Evolutionary conservation across 345 rosid species (phyloP), one percentile per base, ranked within the genome.

Genomic region (Cardiospermum halicacabum): DNA sequence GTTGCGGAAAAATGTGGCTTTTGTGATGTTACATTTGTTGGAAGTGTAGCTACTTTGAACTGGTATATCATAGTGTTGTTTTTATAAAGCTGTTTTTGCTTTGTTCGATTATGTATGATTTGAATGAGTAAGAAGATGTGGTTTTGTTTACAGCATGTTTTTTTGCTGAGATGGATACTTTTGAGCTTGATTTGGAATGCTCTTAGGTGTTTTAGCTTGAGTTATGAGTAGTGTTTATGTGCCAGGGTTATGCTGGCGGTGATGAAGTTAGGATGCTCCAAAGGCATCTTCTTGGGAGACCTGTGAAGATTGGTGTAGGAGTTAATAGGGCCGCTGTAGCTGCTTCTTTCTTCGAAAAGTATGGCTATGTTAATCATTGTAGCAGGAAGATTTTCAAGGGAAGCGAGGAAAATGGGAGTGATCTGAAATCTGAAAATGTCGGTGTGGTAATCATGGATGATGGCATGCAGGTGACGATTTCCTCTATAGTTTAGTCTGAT

Each of bases 241-340:
- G 48, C 53, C 48, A 86, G 97, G 97, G 97, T 68, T 91, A 91
- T 75, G 89, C 81, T 56, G 92, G 97, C 54, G 97, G 96, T 56
- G 97, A 86, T 81, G 97, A 91, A 78, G 91, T 79, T 51, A 86
- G 72, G 77, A 91, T 89, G 94, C 89, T 91, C 58, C 66, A 71
- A 40, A 85, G 92, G 78, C 96, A 85, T 76, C 75, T 88, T 53
- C 47, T 54, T 67, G 76, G 71, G 65, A 72, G 48, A 62, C 68
- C 80, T 0, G 72, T 58, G 11, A 84, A 78, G 70, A 75, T 86
- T 51, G 97, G 96, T 6, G 80, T 88, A 1, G 97, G 97, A 2
- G 79, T 89, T 32, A 82, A 91, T 71, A 77, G 96, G 28, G 84
- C 83, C 11, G 87, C 86, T 11, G 75, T 81, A 53, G 93, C 96